Base-by-base conservation (phyloP, 805 yeast genomes). In the Candida nonsorbophila region DNA sequence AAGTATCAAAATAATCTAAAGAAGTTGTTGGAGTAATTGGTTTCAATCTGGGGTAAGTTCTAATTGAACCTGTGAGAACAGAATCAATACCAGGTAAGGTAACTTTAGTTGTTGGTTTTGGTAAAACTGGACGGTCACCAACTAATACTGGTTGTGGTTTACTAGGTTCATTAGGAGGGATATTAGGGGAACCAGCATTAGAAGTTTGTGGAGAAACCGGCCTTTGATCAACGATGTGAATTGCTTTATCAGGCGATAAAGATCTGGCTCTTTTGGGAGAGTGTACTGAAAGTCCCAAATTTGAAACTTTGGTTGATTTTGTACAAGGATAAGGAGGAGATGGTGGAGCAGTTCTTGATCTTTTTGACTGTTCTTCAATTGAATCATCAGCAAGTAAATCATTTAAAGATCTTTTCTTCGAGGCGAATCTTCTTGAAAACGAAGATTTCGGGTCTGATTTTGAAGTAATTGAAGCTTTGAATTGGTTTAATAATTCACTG, bases 341-440 rank as follows among this genome's bases (percentile, higher is more conserved):
- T 8, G 72, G 67, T 19, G 72, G 72, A 4, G 72, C 71, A 7
- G 72, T 65, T 42, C 62, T 53, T n/a, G 69, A 53, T 28, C 68
- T 49, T 42, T 67, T 67, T 28, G 36, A 18, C 7, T 18, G 10
- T 18, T 10, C 7, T 18, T 7, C 10, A 18, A 18, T 18, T 18
- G 20, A 18, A 20, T 32, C 27, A n/a, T 41, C 45, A 14, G 33
- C 34, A 11, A 30, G 24, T 18, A 44, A 33, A 25, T 56, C 65
- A 31, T 51, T 46, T 29, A 45, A 46, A 6, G 55, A 44, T 32
- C 65, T 47, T 32, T 57, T 58, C 29, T 44, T 49, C 18, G 28
- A 8, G 27, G 36, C 25, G 23, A 36, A 34, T 20, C 40, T 25
- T n/a, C n/a, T n/a, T n/a, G n/a, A n/a, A n/a, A n/a, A n/a, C n/a